Base-by-base conservation (phyloP, 176 grass and related monocot species). In the Musa acuminata region DNA sequence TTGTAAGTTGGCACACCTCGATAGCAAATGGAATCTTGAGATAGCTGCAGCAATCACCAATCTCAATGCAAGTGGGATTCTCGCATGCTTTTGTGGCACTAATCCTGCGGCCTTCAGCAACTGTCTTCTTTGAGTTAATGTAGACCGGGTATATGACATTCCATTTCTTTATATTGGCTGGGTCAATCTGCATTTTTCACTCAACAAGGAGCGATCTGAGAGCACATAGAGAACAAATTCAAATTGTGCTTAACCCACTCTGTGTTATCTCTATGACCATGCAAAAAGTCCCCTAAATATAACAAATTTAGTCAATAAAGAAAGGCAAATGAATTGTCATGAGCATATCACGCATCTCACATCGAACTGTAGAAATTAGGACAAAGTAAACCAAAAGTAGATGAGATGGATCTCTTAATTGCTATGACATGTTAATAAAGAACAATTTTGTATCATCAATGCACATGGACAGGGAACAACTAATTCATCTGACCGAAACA, bases 81-180 rank as follows among this genome's bases (percentile, higher is more conserved):
- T 92, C 86, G 51, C 95, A 99, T 60, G 90, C 95, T 67, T 94
- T 94, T 35, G 75, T 49, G 14, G 82, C 58, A 55, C 84, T 71
- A 27, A 99, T 89, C 72, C 90, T 83, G 52, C 95, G 95, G 54
- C 95, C 95, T 68, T 89, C 86, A 49, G 88, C 86, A 12, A 99
- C 79, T 12, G 95, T 91, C 82, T 99, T 99, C 80, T 94, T 99
- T 68, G 95, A 94, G 84, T 99, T 99, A 49, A 99, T 74, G 72
- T 99, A 99, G n/a, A 94, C 86, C 1, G 90, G 95, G 78, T 99
- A 99, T 64, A 99, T 85, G 71, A 94, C 27, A 49, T 86, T 94
- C 95, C 90, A 99, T 80, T 99, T 99, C 86, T 99, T 99, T 84
- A 91, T 85, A 70, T 75, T 75, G 74, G 65, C 67, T 72, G 76